Evolutionary conservation across 2,329 filamentous ascomycete species (phyloP), one percentile per base, ranked within the genome.

Genomic region (Sporothrix protearum): DNA sequence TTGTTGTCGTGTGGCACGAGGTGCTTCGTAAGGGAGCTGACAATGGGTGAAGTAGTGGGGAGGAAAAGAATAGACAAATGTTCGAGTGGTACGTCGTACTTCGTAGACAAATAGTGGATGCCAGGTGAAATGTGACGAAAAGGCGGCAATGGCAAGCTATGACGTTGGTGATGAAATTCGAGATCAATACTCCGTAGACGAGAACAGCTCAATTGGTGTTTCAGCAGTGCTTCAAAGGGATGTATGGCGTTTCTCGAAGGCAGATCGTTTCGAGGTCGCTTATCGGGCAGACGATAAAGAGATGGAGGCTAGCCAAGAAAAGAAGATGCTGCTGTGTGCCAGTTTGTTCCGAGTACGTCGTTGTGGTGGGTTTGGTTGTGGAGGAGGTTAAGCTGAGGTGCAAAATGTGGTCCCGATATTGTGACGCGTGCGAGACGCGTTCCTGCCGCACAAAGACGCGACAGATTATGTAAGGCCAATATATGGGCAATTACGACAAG

Each of bases 381-480:
- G 47, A 55, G 45, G 49, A 36, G 49, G 14, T 53, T 9, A 5
- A 14, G 49, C 3, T 33, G 42, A 12, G 67, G 67, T 59, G 33
- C 67, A 59, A 68, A 68, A 51, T 12, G 8, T 49, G n/a, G 28
- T 12, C n/a, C 9, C 30, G 28, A 55, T 64, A n/a, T 22, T 47
- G 39, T 19, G 69, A 68, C 61, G 68, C 68, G 59, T 68, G 57
- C 22, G 28, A 33, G 68, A 69, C 71, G 67, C 71, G 59, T 66
- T 61, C 64, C 49, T 33, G 19, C 19, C 16, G 36, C n/a, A 39
- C n/a, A 28, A n/a, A 45, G 66, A 71, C 72, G 72, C 72, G 72
- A 33, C 47, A 14, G 72, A 42, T 73, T 73, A 73, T 53, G 66
- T 71, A 71, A 73, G 49, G 22, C 14, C 7, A 69, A 49, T 53